A percentile compares a stretch with the other conserved stretches of the same genome.
Conservation (phyloP, 139 green algal genomes). For the Mesostigma viride region DNA sequence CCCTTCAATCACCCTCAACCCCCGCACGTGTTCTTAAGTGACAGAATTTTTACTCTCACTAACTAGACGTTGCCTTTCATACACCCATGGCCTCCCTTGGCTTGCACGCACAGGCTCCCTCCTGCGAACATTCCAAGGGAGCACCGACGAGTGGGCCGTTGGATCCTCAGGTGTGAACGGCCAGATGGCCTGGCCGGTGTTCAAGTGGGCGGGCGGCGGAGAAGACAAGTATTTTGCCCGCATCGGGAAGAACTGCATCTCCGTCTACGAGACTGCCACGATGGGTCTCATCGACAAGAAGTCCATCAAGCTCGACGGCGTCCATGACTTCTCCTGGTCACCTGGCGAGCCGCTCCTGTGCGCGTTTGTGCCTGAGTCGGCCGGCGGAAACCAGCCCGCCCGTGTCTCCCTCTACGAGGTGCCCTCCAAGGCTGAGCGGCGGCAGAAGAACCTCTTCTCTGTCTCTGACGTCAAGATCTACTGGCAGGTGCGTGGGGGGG, state of each 20-base stretch:
- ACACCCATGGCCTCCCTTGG: too few relatives aligned
- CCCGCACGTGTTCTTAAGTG: too few relatives aligned
- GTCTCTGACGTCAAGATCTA: constrained; percentile 83
- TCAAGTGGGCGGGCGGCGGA: constrained; percentile 75
- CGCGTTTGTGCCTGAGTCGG: constrained; percentile 71
- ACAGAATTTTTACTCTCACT: too few relatives aligned
- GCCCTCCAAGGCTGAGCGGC: constrained; percentile 65
- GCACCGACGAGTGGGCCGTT: constrained; percentile 63
- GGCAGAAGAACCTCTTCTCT: constrained; percentile 95
- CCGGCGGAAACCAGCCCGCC: constrained; percentile 53
- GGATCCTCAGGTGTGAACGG: constrained; percentile 31
- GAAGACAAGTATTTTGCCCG: constrained; percentile 75
- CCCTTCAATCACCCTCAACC: too few relatives aligned
- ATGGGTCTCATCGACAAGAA: constrained; percentile 81
- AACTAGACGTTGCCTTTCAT: too few relatives aligned
- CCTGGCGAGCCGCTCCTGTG: constrained; percentile 71
- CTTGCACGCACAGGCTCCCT: too few relatives aligned
- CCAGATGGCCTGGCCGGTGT: constrained; percentile 71
- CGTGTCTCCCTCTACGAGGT: constrained; percentile 54
- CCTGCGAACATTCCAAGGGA: constrained; percentile 54
- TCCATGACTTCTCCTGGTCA: constrained; percentile 85
- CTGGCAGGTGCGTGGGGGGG: constrained; percentile 95
- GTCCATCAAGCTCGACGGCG: constrained; percentile 72
- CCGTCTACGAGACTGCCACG: constrained; percentile 58
- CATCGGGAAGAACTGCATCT: constrained; percentile 62